Conservation (phyloP, 257 asterid genomes). For the Lantana camara region DNA sequence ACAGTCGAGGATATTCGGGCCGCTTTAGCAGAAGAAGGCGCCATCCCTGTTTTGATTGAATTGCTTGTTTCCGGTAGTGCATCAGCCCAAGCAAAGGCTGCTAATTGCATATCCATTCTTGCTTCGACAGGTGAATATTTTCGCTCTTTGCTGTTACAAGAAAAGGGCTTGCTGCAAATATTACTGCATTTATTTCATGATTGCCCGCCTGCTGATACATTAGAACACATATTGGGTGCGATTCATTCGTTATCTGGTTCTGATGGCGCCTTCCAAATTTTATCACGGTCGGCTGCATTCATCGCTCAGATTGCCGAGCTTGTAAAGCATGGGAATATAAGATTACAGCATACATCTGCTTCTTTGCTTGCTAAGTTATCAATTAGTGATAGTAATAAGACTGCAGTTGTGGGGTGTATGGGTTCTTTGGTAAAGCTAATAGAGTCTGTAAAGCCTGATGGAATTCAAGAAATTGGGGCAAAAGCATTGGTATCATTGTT, state of each 20-base stretch:
- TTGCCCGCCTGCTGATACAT: slow-evolving; percentile 57
- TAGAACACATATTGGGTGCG: slow-evolving; percentile 79
- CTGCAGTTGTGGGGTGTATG: slow-evolving; percentile 69
- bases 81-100: slow-evolving; percentile 71
- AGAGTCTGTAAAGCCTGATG: slow-evolving; percentile 92
- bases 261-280: slow-evolving; percentile 46
- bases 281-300: slow-evolving; percentile 66
- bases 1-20: slow-evolving; percentile 65
- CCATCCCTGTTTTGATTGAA: slow-evolving; percentile 60
- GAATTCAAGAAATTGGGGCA: slow-evolving; percentile 79
- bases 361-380: slow-evolving; percentile 71
- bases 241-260: slow-evolving; percentile 66
- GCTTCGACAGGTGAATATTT: slow-evolving; percentile 70
- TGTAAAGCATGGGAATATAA: slow-evolving; percentile 68
- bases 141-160: slow-evolving; percentile 56
- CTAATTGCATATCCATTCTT: slow-evolving; percentile 73
- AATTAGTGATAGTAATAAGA: slow-evolving; percentile 64
- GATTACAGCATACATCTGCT: slow-evolving; percentile 77
- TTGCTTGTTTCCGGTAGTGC: slow-evolving; percentile 65
- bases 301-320: slow-evolving; percentile 64
- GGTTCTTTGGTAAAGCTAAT: slow-evolving; percentile 78
- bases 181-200: slow-evolving; percentile 69
- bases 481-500: slow-evolving; percentile 71
- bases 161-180: slow-evolving; percentile 69
- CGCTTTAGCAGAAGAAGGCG: slow-evolving; percentile 81